Evolutionary conservation across 2,329 filamentous ascomycete genomes (phyloP).

Genomic region (Xylaria sp.): DNA sequence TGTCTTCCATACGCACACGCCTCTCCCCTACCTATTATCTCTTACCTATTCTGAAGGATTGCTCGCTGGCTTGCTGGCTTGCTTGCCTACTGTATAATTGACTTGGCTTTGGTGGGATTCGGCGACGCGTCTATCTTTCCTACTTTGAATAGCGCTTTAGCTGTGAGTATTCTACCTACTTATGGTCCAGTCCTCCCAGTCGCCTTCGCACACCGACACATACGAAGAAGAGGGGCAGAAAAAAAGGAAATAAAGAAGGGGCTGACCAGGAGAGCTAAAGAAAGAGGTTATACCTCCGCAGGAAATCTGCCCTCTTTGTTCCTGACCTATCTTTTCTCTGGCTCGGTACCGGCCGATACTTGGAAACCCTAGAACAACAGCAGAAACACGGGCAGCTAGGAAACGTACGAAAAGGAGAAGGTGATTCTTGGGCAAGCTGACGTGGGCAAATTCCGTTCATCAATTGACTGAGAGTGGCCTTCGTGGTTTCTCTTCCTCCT

Average conservation of each 20-base stretch:
- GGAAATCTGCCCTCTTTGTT: constrained; percentile 22
- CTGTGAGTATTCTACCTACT: background rate
- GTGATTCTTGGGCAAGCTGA: constrained; percentile 11
- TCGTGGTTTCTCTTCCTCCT: background rate
- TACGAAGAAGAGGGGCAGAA: constrained; percentile 1
- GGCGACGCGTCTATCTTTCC: constrained; percentile 14
- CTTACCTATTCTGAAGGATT: background rate
- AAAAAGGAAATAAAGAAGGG: constrained; percentile 2
- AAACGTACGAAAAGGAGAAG: background rate
- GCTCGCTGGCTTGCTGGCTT: too few relatives aligned
- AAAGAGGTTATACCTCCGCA: constrained; percentile 22
- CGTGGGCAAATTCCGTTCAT: constrained; percentile 19
- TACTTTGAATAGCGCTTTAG: constrained; percentile 12
- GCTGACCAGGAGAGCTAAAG: constrained; percentile 13
- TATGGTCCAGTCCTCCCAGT: constrained; percentile 11
- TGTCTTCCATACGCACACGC: background rate
- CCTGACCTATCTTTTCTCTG: constrained; percentile 6
- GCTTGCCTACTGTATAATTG: too few relatives aligned
- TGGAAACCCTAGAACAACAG: constrained; percentile 5
- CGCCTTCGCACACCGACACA: constrained; percentile 30
- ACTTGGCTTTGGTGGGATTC: constrained; percentile 16
- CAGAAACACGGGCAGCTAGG: background rate
- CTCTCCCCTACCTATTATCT: background rate
- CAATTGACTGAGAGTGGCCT: constrained; percentile 10
- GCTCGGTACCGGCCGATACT: constrained; percentile 12